Conservation (phyloP, 306 rosid genomes). For the Vigna hirtella region DNA sequence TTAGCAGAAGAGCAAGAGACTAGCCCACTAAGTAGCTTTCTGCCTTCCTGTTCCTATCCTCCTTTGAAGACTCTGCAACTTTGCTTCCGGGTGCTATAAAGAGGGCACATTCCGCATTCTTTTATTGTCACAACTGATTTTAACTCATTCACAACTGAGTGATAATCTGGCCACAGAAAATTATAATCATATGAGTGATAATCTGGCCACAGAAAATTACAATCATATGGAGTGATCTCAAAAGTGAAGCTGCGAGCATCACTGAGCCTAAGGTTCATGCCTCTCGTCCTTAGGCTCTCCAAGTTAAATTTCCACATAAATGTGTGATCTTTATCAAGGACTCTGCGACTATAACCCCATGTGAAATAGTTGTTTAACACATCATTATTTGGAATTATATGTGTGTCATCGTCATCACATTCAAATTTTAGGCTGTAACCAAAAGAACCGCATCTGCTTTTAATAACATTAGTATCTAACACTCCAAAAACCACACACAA, state of each 20-base stretch:
- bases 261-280: background rate
- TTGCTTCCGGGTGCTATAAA: background rate
- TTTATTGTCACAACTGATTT: background rate
- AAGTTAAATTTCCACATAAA: no score
- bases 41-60: background rate
- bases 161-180: no score
- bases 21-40: background rate
- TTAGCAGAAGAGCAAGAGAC: background rate
- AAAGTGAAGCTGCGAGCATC: conserved; percentile 7
- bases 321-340: no score
- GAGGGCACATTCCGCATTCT: conserved; percentile 35
- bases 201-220: rapidly evolving
- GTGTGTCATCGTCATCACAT: no score
- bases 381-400: no score
- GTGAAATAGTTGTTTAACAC: no score
- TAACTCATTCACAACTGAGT: background rate
- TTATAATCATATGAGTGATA: no score
- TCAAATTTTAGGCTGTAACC: no score
- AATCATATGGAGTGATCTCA: background rate
- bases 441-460: no score
- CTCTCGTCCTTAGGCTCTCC: background rate
- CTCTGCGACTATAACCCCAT: no score
- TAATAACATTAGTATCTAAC: no score
- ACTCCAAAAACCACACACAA: no score
- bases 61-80: background rate